Conservation (phyloP, 176 grass and related monocot genomes). For the Triticum dicoccoides region DNA sequence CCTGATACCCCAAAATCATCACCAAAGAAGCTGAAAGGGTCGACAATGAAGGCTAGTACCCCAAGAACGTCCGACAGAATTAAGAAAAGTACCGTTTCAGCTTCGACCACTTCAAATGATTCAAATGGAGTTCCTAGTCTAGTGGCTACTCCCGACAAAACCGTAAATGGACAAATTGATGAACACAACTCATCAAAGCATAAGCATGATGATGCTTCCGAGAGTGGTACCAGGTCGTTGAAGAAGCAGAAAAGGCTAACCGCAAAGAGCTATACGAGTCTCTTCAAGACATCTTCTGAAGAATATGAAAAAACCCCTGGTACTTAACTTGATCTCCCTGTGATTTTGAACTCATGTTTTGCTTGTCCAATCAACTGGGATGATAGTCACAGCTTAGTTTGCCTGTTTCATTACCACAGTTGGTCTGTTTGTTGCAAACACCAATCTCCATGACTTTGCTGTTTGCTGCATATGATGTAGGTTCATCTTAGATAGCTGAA, state of each 20-base stretch:
- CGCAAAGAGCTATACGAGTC: constrained; percentile 28
- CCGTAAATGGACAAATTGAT: constrained; percentile 18
- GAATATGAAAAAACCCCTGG: constrained; percentile 14
- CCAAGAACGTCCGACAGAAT: constrained; percentile 24
- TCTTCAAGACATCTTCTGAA: not conserved
- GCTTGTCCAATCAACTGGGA: not conserved
- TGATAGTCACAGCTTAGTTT: not conserved
- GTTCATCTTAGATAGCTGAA: constrained; percentile 1
- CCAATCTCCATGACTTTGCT: not conserved
- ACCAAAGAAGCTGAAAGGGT: constrained; percentile 18
- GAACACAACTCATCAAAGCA: not conserved
- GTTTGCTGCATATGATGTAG: not conserved
- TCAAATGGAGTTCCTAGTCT: constrained; percentile 11
- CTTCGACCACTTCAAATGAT: constrained; percentile 16
- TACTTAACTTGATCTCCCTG: constrained; percentile 28
- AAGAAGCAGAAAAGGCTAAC: constrained; percentile 48
- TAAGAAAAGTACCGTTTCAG: not conserved
- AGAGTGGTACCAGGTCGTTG: not conserved
- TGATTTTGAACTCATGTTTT: not conserved
- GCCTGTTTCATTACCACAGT: not conserved
- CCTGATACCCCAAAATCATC: constrained; percentile 11
- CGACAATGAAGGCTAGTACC: not conserved
- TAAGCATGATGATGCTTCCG: not conserved
- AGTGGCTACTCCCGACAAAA: not conserved
- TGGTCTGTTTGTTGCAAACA: constrained; percentile 8